Conservation (phyloP, 2,329 filamentous ascomycete species). For the Dothiorella sarmentorum region DNA sequence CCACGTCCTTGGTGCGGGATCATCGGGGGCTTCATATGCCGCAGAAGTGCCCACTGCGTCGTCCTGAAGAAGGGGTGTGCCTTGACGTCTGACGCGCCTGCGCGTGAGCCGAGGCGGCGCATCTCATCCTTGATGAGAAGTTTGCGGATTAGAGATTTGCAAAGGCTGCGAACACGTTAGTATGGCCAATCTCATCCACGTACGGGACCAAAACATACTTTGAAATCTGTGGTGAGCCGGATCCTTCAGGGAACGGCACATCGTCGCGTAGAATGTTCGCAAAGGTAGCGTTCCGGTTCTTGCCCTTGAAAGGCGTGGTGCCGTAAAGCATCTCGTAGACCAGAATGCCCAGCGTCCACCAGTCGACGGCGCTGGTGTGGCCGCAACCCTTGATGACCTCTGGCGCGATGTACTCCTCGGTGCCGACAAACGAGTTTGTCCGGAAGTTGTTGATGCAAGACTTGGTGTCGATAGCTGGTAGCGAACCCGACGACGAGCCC, state of each 20-base stretch:
- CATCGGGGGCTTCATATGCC: conserved; percentile 97
- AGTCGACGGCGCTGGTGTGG: conserved; percentile 96
- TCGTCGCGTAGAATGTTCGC: conserved; percentile 95
- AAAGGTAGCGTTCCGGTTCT: conserved; percentile 97
- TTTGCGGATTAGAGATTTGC: conserved; percentile 95
- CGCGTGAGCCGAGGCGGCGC: conserved; percentile 84
- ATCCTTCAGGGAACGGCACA: conserved; percentile 89
- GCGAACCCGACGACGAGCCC: conserved; percentile 76
- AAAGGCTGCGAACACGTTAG: conserved; percentile 59
- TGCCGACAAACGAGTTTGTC: conserved; percentile 97
- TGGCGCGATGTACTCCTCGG: conserved; percentile 97
- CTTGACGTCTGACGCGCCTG: conserved; percentile 96
- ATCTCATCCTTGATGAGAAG: conserved; percentile 97
- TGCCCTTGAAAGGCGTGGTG: conserved; percentile 98
- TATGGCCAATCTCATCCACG: neutral
- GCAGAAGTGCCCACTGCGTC: conserved; percentile 94
- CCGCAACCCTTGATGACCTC: conserved; percentile 99
- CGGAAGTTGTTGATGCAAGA: conserved; percentile 98
- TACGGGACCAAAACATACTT: conserved; percentile 64
- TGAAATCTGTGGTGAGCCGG: conserved; percentile 78
- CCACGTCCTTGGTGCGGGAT: conserved; percentile 86
- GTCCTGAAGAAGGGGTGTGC: conserved; percentile 91
- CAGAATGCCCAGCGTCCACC: conserved; percentile 97
- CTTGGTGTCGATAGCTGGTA: conserved; percentile 97
- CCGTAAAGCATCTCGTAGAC: conserved; percentile 99